phyloP scores from a whole-genome alignment of 2,329 filamentous ascomycete species.

The Claviceps monticola region DNA sequence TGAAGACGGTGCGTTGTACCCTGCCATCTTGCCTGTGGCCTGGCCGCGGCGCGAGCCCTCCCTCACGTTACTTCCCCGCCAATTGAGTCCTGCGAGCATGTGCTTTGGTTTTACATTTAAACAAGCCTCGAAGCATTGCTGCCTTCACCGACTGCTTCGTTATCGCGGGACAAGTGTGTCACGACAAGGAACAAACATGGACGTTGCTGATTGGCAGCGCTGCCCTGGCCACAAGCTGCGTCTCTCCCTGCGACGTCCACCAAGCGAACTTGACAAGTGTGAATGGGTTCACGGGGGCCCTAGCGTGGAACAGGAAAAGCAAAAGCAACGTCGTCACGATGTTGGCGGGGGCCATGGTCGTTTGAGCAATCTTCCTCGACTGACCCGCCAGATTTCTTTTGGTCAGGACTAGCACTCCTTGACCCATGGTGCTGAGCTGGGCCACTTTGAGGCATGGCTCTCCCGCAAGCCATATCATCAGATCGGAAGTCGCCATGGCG shows the following conservation, averaged over 20 bases:
- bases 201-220: constrained; percentile 10
- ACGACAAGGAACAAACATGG: not conserved
- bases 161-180: constrained; percentile 11
- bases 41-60: constrained; percentile 33
- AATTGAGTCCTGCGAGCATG: constrained; percentile 15
- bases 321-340: not conserved
- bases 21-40: constrained; percentile 19
- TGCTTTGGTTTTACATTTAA: constrained; percentile 20
- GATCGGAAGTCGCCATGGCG: not conserved
- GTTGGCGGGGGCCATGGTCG: not conserved
- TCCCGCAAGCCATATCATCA: not conserved
- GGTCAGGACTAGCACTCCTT: constrained; percentile 4
- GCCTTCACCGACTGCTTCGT: constrained; percentile 18
- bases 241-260: not conserved
- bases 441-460: not conserved
- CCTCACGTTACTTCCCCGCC: constrained; percentile 20
- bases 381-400: not conserved
- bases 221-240: constrained; percentile 20
- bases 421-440: not conserved
- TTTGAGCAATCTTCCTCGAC: not conserved
- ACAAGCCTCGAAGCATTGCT: constrained; percentile 14
- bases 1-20: constrained; percentile 83
- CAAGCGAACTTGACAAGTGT: constrained; percentile 29
- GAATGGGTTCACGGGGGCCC: constrained; percentile 6
- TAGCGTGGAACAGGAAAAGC: constrained; percentile 17